Conservation (phyloP, 345 rosid genomes). For the Corchorus capsularis region DNA sequence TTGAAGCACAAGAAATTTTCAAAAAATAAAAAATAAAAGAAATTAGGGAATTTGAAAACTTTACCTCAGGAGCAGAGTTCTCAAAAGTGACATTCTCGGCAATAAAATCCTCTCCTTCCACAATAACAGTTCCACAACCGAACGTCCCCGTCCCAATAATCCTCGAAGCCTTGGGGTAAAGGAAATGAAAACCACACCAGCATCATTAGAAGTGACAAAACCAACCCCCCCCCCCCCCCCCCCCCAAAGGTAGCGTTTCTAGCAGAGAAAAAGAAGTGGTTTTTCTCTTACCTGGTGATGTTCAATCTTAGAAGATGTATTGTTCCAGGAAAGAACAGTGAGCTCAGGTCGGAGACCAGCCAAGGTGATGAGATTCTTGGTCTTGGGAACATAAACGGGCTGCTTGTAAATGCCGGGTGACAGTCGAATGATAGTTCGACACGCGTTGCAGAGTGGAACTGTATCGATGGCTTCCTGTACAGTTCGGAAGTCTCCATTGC, state of each 20-base stretch:
- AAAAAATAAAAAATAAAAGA: neutral
- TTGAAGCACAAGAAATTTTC: neutral
- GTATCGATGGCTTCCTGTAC: constrained; percentile 87
- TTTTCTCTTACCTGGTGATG: constrained; percentile 71
- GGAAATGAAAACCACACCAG: neutral
- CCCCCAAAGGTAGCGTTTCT: constrained; percentile 2
- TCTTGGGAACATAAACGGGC: constrained; percentile 87
- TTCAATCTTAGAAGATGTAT: constrained; percentile 75
- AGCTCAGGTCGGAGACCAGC: constrained; percentile 75
- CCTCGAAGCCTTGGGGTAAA: constrained; percentile 46
- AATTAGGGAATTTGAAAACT: neutral
- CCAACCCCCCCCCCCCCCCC: no score
- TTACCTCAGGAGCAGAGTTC: constrained; percentile 88
- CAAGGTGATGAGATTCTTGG: constrained; percentile 84
- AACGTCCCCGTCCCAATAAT: constrained; percentile 91
- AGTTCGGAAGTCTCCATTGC: constrained; percentile 63
- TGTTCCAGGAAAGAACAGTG: constrained; percentile 82
- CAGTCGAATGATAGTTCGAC: constrained; percentile 73
- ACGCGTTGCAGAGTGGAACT: constrained; percentile 72
- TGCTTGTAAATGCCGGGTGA: constrained; percentile 79
- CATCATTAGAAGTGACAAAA: neutral
- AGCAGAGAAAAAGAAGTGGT: neutral
- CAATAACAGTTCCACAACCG: constrained; percentile 85
- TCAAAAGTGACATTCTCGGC: constrained; percentile 97
- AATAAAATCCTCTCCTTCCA: constrained; percentile 94